Conservation (phyloP, 2,329 filamentous ascomycete species). For the Fusarium circinatum region DNA sequence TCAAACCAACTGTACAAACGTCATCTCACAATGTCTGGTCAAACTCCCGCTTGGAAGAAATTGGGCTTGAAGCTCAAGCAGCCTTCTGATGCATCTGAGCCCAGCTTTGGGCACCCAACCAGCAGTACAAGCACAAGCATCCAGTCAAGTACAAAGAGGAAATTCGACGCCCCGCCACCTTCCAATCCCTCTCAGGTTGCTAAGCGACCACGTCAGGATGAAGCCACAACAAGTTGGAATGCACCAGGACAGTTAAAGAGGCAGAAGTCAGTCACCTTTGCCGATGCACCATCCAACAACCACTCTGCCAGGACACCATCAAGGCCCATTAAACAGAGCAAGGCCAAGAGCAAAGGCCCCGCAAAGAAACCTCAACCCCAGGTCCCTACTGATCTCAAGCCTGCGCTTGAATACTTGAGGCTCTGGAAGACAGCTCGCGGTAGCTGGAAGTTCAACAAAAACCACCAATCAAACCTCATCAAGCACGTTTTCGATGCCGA, state of each 20-base stretch:
- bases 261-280: slow-evolving; percentile 63
- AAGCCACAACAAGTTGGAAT: slow-evolving; percentile 40
- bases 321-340: slow-evolving; percentile 47
- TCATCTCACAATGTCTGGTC: slow-evolving; percentile 55
- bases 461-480: slow-evolving; percentile 84
- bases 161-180: slow-evolving; percentile 50
- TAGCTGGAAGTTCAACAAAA: slow-evolving; percentile 97
- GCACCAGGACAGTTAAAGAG: slow-evolving; percentile 48
- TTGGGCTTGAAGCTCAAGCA: slow-evolving; percentile 71
- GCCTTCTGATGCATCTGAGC: slow-evolving; percentile 47
- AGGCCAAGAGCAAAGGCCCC: slow-evolving; percentile 50
- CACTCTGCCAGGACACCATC: slow-evolving; percentile 46
- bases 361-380: slow-evolving; percentile 53
- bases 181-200: slow-evolving; percentile 45
- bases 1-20: slow-evolving; percentile 9
- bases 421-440: slow-evolving; percentile 77
- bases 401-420: slow-evolving; percentile 79
- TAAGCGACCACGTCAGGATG: slow-evolving; percentile 51
- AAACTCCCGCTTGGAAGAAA: slow-evolving; percentile 69
- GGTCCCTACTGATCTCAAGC: slow-evolving; percentile 60
- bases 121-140: slow-evolving; percentile 45
- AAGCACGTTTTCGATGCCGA: slow-evolving; percentile 82
- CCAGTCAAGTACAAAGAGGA: slow-evolving; percentile 53
- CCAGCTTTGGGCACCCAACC: slow-evolving; percentile 52
- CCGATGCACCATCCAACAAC: slow-evolving; percentile 51